Evolutionary conservation across 2,329 filamentous ascomycete genomes (phyloP), one percentile per base, ranked within the genome.

Genomic region (Emericellopsis atlantica): DNA sequence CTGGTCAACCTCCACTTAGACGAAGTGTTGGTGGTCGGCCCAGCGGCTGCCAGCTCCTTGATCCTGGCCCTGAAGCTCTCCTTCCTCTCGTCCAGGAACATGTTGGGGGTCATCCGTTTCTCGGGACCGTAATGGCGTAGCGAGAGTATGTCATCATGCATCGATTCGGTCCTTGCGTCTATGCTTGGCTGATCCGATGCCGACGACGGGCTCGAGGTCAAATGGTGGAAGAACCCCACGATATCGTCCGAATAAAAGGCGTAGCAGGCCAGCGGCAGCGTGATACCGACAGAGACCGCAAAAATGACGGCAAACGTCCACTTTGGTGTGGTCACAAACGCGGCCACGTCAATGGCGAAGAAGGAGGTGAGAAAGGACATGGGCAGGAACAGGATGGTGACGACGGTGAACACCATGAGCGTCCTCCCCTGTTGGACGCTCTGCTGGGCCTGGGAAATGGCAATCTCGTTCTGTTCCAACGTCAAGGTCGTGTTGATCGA

Each of bases 331-430:
- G 43, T 23, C 14, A 36, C 39, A 32, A 50, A 50, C 1, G 47
- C 45, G 3, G 26, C 15, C 5, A 46, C 43, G 11, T 49, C 44
- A 6, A 50, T 22, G 2, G 48, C 46, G 24, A 50, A 49, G 5
- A 49, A 21, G 8, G 47, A 48, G 0, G 47, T 43, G 14, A 49
- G 42, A 22, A 48, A 48, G 2, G 46, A 48, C 37, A 48, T 33
- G 2, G 46, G 46, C 1, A 48, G 42, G 39, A 50, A 50, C 2
- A 48, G 34, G 38, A 50, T 41, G 4, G 48, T 49, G 1, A 44
- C 43, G 2, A 49, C 39, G 5, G 48, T 50, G 26, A 50, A 50
- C 2, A 43, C 37, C 40, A 50, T 42, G 1, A 49, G 21, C 1
- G 43, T 48, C 29, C 37, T 44, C 3, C 48, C 47, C 26, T 50